phyloP scores from a whole-genome alignment of 2,329 filamentous ascomycete genomes.

The Fusarium sp. region DNA sequence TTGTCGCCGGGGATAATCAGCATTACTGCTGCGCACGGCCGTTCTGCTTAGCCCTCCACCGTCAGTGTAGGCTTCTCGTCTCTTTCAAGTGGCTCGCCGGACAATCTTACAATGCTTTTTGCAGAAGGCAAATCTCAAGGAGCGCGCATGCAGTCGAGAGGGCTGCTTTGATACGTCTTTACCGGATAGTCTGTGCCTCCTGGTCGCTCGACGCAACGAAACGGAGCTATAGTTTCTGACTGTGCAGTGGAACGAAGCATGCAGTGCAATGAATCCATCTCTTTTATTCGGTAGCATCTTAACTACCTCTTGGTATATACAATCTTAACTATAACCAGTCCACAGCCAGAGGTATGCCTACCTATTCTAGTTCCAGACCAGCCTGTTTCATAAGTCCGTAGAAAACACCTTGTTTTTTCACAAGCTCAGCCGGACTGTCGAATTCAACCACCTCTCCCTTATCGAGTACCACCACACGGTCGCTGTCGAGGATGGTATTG shows the following conservation, averaged over 20 bases:
- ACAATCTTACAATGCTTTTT: constrained; percentile 4
- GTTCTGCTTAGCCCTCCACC: constrained; percentile 16
- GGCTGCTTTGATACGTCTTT: neutral
- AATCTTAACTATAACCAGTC: constrained; percentile 20
- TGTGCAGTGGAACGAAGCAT: constrained; percentile 4
- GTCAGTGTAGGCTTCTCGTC: constrained; percentile 23
- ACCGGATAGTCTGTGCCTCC: constrained; percentile 6
- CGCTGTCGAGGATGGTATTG: constrained; percentile 91
- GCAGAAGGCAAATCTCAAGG: neutral
- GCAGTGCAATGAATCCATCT: constrained; percentile 15
- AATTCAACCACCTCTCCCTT: constrained; percentile 92
- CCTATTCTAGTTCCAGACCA: constrained; percentile 70
- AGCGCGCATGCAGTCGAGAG: neutral
- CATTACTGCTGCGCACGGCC: constrained; percentile 19
- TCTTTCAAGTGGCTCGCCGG: constrained; percentile 18
- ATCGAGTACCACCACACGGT: constrained; percentile 94
- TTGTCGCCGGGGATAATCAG: constrained; percentile 39
- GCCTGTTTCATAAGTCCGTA: constrained; percentile 93
- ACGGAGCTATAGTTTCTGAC: neutral
- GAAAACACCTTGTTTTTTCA: constrained; percentile 82
- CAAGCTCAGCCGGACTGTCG: constrained; percentile 83
- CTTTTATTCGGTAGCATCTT: constrained; percentile 9
- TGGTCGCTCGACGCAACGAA: constrained; percentile 12
- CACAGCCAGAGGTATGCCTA: neutral
- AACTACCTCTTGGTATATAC: constrained; percentile 15